Evolutionary conservation across 164 flowering plant species (phyloP).

Genomic region (Litsea cubeba): DNA sequence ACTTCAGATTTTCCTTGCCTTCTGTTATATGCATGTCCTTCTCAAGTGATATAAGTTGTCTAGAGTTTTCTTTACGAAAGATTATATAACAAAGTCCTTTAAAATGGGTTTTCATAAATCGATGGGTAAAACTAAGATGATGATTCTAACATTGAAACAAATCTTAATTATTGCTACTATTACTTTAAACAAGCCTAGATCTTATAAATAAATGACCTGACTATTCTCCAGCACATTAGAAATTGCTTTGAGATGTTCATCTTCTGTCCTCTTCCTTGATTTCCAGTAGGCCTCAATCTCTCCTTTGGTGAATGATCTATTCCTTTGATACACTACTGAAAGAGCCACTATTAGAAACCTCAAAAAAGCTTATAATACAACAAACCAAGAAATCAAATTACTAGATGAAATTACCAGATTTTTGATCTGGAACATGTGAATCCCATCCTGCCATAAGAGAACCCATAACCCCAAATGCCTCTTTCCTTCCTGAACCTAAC

Average conservation of each 20-base stretch:
- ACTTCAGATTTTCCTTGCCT: too few relatives aligned
- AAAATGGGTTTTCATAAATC: too few relatives aligned
- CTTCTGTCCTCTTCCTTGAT: slow-evolving; percentile 52
- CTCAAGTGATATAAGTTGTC: too few relatives aligned
- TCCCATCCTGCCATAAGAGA: slow-evolving; percentile 87
- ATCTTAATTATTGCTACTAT: background rate
- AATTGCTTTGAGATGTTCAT: slow-evolving; percentile 50
- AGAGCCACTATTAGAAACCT: slow-evolving; percentile 2
- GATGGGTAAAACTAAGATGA: too few relatives aligned
- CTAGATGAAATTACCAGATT: slow-evolving; percentile 33
- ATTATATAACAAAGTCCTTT: too few relatives aligned
- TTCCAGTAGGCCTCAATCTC: slow-evolving; percentile 76
- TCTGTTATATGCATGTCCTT: too few relatives aligned
- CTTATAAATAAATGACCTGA: slow-evolving; percentile 12
- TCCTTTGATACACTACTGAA: slow-evolving; percentile 51
- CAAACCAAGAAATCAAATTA: background rate
- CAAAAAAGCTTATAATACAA: background rate
- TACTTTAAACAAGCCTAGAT: too few relatives aligned
- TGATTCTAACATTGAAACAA: background rate
- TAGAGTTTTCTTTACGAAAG: too few relatives aligned
- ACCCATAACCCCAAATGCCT: slow-evolving; percentile 38
- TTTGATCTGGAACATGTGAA: slow-evolving; percentile 45
- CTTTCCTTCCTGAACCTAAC: background rate
- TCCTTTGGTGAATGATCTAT: slow-evolving; percentile 60
- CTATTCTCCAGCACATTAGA: slow-evolving; percentile 14